Evolutionary conservation across 495 filamentous ascomycete species (phyloP), one percentile per base, ranked within the genome.

Genomic region (Cudoniella acicularis): DNA sequence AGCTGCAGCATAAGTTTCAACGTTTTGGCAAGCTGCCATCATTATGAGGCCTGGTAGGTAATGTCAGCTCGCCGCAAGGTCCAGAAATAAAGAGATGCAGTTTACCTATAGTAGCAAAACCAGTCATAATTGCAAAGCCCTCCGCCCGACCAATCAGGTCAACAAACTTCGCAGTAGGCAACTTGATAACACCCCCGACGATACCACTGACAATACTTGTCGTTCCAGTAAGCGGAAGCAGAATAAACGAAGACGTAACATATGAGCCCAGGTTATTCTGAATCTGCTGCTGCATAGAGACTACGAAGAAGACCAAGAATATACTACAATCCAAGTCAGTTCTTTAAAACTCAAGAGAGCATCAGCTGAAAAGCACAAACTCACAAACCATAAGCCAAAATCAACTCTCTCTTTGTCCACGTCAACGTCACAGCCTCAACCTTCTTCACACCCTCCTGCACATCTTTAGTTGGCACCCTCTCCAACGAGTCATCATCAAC

Each of bases 121-220:
- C 64, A 27, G 66, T 64, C 64, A 70, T 71, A 18, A 73, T 45
- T 0, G 58, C 42, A 43, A 73, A 69, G 13, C 69, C 75, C 49
- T 73, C 61, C 13, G 72, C 57, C 50, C 74, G 67, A 46, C 81
- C 84, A 72, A 77, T 83, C 3, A 83, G 64, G 63, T 87, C 80
- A 52, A 85, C 62, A 42, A 87, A 70, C 59, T 84, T 83, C 18
- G 83, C 81, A 11, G 81, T 65, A 1, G 84, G 77, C 23, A 86
- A 71, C 30, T 77, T 79, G 17, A 73, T 66, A 0, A 82, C 73
- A 42, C 81, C 85, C 27, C 77, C 79, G 24, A 87, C 73, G 53
- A 87, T 64, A 24, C 61, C 67, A n/a, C 75, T 69, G 36, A 82
- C 60, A 60, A 79, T 68, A 23, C 59, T 59, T 11, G 66, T 72